These are phyloP conservation scores for Naegleria fowleri DNA, from an alignment of 208 protist genomes.

Conservation along the genomic window DNA sequence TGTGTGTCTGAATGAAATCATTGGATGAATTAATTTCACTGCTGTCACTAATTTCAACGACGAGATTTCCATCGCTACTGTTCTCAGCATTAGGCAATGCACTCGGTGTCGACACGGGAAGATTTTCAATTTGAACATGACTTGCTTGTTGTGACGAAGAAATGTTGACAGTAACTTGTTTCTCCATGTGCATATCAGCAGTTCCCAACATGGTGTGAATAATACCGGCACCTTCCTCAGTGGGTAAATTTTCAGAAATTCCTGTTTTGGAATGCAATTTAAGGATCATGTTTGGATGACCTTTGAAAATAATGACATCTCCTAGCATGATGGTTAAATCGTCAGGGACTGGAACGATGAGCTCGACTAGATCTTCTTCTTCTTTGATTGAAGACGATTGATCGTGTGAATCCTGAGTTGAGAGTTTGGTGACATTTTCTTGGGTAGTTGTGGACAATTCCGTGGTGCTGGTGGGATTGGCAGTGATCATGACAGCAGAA, in stretches of 20 bases:
- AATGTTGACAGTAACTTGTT: neutral
- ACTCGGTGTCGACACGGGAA: neutral
- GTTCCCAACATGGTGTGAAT: neutral
- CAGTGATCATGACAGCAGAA: no score
- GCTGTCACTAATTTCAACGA: neutral
- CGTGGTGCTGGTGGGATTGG: no score
- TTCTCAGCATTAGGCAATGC: neutral
- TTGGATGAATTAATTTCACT: neutral
- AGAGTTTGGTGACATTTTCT: no score
- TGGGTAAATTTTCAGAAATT: neutral
- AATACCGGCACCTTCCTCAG: neutral
- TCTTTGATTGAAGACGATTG: no score
- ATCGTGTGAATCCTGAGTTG: neutral
- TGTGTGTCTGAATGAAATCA: neutral
- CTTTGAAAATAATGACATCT: neutral
- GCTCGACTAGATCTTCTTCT: neutral
- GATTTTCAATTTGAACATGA: neutral
- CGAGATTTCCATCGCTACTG: neutral
- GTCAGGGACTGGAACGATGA: neutral
- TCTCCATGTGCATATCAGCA: neutral
- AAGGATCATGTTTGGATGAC: neutral
- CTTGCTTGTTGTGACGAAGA: neutral
- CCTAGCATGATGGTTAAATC: neutral
- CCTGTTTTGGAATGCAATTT: neutral
- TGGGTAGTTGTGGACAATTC: no score